Conservation (phyloP, 1,284 basidiomycete species). For the Malassezia equina region DNA sequence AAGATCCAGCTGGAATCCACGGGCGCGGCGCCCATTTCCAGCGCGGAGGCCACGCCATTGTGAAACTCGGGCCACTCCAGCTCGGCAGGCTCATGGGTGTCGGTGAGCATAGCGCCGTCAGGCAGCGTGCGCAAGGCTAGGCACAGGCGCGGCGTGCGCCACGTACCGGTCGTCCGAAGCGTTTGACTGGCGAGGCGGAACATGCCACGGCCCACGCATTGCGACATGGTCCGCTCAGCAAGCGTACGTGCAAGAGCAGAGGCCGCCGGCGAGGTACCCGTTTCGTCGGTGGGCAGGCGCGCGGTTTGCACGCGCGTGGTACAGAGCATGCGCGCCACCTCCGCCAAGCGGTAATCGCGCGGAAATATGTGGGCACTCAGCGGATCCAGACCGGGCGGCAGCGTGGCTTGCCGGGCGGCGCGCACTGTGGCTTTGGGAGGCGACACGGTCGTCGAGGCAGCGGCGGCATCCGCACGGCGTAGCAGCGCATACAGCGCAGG, state of each 20-base stretch:
- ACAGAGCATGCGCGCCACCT: conserved; percentile 38
- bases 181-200: conserved; percentile 32
- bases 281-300: conserved; percentile 26
- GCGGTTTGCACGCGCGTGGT: conserved; percentile 25
- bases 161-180: conserved; percentile 30
- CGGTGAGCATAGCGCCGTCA: conserved; percentile 21
- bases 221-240: conserved; percentile 36
- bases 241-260: conserved; percentile 16
- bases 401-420: conserved; percentile 7
- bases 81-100: conserved; percentile 23
- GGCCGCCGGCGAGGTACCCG: conserved; percentile 18
- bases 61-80: conserved; percentile 91
- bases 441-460: conserved; percentile 10
- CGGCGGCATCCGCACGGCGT: conserved; percentile 64
- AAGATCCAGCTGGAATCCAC: conserved; percentile 46
- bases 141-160: conserved; percentile 31
- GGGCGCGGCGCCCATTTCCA: conserved; percentile 62
- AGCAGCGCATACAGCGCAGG: conserved; percentile 63
- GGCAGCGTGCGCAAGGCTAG: conserved; percentile 29
- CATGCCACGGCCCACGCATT: conserved; percentile 36
- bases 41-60: conserved; percentile 83
- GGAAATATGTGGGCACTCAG: conserved; percentile 37
- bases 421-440: conserved; percentile 9
- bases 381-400: conserved; percentile 28
- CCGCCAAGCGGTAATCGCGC: conserved; percentile 34